Percentiles rank a stretch among this genome's conserved stretches.
phyloP scores from a whole-genome alignment of 169 alveolate genomes.

The Plasmodium relictum region DNA sequence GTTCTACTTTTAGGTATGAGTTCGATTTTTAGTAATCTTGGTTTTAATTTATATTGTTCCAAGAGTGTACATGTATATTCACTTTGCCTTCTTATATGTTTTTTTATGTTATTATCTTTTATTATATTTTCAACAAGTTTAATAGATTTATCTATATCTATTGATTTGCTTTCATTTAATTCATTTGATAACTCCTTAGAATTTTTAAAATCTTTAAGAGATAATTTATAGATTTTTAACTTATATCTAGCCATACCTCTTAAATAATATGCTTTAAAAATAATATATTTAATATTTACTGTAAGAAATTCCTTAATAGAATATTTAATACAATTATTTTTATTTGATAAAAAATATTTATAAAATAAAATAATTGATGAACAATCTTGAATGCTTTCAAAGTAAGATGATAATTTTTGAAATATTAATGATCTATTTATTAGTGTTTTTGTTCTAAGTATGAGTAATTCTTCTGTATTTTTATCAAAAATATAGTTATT shows the following conservation, averaged over 20 bases:
- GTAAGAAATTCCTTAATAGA: constrained; percentile 9
- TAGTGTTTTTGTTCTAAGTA: constrained; percentile 70
- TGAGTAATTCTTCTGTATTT: constrained; percentile 50
- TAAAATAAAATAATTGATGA: constrained; percentile 62
- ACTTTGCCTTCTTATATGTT: constrained; percentile 51
- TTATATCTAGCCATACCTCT: constrained; percentile 76
- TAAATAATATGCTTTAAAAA: constrained; percentile 74
- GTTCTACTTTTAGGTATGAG: constrained; percentile 9
- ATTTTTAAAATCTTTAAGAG: constrained; percentile 61
- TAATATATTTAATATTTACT: constrained; percentile 40
- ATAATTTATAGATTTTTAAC: constrained; percentile 57
- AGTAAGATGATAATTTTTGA: constrained; percentile 42
- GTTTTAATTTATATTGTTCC: constrained; percentile 27
- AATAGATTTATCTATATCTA: constrained; percentile 41
- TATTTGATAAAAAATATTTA: constrained; percentile 40
- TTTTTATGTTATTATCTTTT: constrained; percentile 49
- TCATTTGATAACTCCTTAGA: constrained; percentile 22
- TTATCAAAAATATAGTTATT: constrained; percentile 24
- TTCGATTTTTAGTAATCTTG: constrained; percentile 29
- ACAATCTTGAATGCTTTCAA: constrained; percentile 75
- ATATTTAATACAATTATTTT: constrained; percentile 12
- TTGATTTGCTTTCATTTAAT: not conserved
- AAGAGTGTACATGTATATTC: constrained; percentile 46
- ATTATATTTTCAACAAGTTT: constrained; percentile 46
- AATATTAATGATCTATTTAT: constrained; percentile 63